A percentile compares a stretch with the other conserved stretches of the same genome.
Evolutionary conservation across 306 rosid genomes (phyloP).

Genomic region (Prunus padus): DNA sequence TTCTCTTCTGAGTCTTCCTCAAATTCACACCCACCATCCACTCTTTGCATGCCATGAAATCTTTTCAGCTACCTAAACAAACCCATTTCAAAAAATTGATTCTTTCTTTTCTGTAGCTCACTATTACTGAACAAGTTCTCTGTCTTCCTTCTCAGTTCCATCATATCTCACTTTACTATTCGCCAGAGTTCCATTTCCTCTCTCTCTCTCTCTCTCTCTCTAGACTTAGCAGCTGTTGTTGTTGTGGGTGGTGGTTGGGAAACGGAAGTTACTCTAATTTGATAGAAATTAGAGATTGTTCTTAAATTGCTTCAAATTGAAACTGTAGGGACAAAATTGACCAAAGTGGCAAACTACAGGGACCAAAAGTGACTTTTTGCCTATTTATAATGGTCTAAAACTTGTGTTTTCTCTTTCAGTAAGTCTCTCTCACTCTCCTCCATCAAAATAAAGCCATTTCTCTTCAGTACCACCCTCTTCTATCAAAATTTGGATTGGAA

Average conservation of each 20-base stretch:
- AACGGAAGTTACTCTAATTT: too few species aligned
- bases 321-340: rapidly evolving
- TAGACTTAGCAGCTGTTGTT: background rate
- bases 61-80: slow-evolving; percentile 10
- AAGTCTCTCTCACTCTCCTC: too few species aligned
- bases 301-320: too few species aligned
- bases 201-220: slow-evolving; percentile 15
- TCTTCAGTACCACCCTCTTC: too few species aligned
- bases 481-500: too few species aligned
- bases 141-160: slow-evolving; percentile 25
- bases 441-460: too few species aligned
- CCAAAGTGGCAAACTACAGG: rapidly evolving
- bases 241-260: background rate
- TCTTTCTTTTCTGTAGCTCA: background rate
- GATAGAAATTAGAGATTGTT: too few species aligned
- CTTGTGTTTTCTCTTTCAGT: too few species aligned
- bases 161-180: slow-evolving; percentile 1
- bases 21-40: slow-evolving; percentile 32
- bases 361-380: too few species aligned
- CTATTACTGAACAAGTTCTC: slow-evolving; percentile 1
- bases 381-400: too few species aligned
- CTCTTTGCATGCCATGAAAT: slow-evolving; percentile 30
- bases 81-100: slow-evolving; percentile 15
- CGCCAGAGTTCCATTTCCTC: slow-evolving; percentile 6
- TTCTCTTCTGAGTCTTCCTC: background rate